phyloP scores from a whole-genome alignment of 257 asterid genomes.

The Capsicum rhomboideum region DNA sequence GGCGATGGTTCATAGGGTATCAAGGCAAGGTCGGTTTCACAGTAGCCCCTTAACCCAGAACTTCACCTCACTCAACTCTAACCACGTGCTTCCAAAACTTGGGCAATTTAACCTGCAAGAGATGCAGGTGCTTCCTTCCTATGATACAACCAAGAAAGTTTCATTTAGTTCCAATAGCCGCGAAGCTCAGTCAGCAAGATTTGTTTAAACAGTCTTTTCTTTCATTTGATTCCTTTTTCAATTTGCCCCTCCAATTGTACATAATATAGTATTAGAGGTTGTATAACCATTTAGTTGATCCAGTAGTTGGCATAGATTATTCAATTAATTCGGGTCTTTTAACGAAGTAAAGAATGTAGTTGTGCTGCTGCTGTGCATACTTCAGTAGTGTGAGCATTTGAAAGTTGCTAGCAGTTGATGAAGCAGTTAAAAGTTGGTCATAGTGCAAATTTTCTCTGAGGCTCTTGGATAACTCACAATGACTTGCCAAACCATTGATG shows the following conservation, averaged over 20 bases:
- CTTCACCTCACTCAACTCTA: slow-evolving; percentile 10
- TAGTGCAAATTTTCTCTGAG: neutral
- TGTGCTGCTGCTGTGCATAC: neutral
- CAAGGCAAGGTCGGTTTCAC: slow-evolving; percentile 14
- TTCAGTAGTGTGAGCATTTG: neutral
- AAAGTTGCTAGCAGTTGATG: neutral
- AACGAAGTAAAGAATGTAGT: neutral
- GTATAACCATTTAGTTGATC: neutral
- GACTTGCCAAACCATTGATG: neutral
- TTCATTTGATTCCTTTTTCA: neutral
- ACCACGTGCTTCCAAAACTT: slow-evolving; percentile 17
- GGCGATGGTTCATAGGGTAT: slow-evolving; percentile 13
- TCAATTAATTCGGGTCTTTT: neutral
- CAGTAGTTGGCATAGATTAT: neutral
- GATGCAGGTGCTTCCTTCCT: slow-evolving; percentile 15
- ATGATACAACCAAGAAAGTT: slow-evolving; percentile 10
- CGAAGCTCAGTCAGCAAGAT: slow-evolving; percentile 9
- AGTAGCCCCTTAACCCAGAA: slow-evolving; percentile 15
- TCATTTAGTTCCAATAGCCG: slow-evolving; percentile 11
- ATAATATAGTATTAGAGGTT: slow-evolving; percentile 14
- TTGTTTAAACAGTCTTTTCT: slow-evolving; percentile 6
- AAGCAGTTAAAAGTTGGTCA: neutral
- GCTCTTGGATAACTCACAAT: neutral
- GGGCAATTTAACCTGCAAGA: slow-evolving; percentile 9
- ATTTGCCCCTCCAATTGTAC: slow-evolving; percentile 21